phyloP scores from a whole-genome alignment of 176 grass and related monocot genomes.

The Secale cereale region DNA sequence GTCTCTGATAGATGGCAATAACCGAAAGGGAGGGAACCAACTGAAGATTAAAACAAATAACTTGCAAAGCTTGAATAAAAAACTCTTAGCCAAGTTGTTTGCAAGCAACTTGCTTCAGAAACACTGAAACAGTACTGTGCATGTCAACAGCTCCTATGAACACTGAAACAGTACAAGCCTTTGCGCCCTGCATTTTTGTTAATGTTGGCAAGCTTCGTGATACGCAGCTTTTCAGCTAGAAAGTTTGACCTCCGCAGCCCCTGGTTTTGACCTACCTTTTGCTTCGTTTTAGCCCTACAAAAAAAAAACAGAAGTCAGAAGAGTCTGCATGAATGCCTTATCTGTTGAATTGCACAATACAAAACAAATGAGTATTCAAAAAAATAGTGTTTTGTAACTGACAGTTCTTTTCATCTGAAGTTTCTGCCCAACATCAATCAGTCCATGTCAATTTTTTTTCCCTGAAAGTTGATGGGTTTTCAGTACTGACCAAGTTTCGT shows the following conservation, averaged over 20 bases:
- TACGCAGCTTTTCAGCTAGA: background rate
- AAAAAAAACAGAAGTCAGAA: background rate
- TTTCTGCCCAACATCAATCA: background rate
- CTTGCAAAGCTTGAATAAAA: background rate
- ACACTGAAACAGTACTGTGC: background rate
- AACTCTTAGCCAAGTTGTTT: background rate
- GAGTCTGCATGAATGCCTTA: background rate
- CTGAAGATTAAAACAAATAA: background rate
- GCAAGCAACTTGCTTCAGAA: background rate
- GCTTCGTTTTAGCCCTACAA: background rate
- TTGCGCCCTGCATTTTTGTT: background rate
- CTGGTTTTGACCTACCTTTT: background rate
- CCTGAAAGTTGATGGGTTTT: background rate
- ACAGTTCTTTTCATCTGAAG: background rate
- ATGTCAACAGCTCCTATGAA: background rate
- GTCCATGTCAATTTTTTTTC: background rate
- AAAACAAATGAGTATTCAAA: background rate
- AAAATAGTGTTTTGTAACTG: background rate
- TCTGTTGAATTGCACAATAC: background rate
- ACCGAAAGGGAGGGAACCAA: background rate
- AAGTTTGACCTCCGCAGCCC: background rate
- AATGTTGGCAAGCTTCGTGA: background rate
- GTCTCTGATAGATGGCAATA: background rate
- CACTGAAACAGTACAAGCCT: background rate
- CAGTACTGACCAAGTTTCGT: conserved; percentile 6